Base-by-base conservation (phyloP, 1,284 basidiomycete species). In the Tilletia caries region DNA sequence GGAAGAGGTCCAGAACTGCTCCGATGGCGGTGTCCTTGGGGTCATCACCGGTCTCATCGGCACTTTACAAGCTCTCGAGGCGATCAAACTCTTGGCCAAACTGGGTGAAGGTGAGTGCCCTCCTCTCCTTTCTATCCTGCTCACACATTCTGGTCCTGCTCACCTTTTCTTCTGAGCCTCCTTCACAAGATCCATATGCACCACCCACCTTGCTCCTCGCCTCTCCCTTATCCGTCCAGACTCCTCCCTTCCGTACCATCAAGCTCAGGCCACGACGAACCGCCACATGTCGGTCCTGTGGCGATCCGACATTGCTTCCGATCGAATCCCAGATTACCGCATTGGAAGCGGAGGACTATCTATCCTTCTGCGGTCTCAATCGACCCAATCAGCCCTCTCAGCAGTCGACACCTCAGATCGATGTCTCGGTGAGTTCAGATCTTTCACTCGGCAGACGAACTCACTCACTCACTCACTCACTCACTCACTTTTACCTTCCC, bases 11-110 rank as follows among this genome's bases (percentile, higher is more conserved):
- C 73, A 73, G 4, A 89, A 89, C 15, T 98, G 96, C 78, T 92
- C 91, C 75, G 95, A 98, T 81, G 88, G 91, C 15, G 96, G 96
- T 1, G 91, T 99, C 1, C 85, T 98, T 52, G 95, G 95, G 0
- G 89, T 88, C 0, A 91, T 97, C 0, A 94, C 93, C 0, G 96
- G 96, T 0, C 86, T 94, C 25, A 91, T 98, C 32, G 96, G 96
- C 10, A 91, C 89, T 65, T 85, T 95, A 76, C 95, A 98, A 86
- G 96, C 95, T 0, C 83, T 92, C 18, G 95, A 97, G 83, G 88
- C 92, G 0, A 89, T 98, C 80, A 93, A 92, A 82, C 69, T 82
- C 3, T 71, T 82, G 27, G 71, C 76, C 1, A 69, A 73, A 1
- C 71, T 81, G 18, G 80, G 77, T 2, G 79, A 79, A 34, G 48